Percentiles rank a stretch among this genome's conserved stretches.
These are phyloP conservation scores for Chrysosporium queenslandicum DNA, from an alignment of 2,329 filamentous ascomycete species.

Conservation along the genomic window DNA sequence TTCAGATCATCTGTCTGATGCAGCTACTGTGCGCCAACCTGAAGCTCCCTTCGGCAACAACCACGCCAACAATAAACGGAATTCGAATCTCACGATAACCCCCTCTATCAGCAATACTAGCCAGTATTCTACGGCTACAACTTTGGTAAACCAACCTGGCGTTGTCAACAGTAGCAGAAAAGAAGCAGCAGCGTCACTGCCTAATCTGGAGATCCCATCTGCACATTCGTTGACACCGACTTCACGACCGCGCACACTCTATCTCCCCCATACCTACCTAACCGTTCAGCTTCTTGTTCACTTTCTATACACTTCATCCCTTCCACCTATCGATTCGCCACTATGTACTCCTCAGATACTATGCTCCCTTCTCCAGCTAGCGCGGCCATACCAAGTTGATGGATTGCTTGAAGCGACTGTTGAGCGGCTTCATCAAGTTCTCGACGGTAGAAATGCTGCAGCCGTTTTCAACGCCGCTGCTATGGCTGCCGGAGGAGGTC, in stretches of 20 bases:
- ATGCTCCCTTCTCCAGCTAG: constrained; percentile 87
- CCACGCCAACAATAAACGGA: constrained; percentile 51
- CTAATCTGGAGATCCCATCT: constrained; percentile 44
- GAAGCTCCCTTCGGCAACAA: constrained; percentile 27
- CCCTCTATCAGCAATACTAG: constrained; percentile 38
- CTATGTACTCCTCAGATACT: constrained; percentile 91
- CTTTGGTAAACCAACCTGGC: constrained; percentile 29
- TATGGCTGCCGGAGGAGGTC: constrained; percentile 90
- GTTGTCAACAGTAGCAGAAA: constrained; percentile 20
- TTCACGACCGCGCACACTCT: constrained; percentile 72
- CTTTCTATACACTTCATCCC: constrained; percentile 83
- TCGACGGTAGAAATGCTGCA: constrained; percentile 88
- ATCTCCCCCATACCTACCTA: constrained; percentile 81
- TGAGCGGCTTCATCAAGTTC: constrained; percentile 74
- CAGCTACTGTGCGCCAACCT: constrained; percentile 60
- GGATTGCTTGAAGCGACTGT: constrained; percentile 87
- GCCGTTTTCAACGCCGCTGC: constrained; percentile 97
- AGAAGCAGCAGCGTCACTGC: constrained; percentile 13
- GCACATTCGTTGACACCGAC: constrained; percentile 45
- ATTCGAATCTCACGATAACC: constrained; percentile 80
- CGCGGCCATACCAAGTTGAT: constrained; percentile 85
- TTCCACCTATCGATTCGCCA: constrained; percentile 63
- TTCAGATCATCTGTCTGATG: constrained; percentile 59
- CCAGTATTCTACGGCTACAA: constrained; percentile 36
- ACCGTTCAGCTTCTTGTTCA: constrained; percentile 85